These are phyloP conservation scores for Globisporangium canariense DNA, from an alignment of 352 stramenopile species.

Conservation along the genomic window DNA sequence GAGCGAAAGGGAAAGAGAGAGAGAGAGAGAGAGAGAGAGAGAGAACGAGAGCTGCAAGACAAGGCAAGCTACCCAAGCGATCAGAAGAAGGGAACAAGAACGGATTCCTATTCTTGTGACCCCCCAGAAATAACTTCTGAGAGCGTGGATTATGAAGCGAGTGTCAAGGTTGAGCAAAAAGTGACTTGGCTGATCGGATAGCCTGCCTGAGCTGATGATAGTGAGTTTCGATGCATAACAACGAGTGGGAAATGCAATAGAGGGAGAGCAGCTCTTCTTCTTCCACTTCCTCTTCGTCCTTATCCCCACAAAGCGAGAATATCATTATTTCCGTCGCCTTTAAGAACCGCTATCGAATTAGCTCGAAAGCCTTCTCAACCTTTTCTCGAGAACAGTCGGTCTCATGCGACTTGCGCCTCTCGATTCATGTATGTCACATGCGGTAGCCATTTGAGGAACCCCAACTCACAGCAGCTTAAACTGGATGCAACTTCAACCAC, in stretches of 20 bases:
- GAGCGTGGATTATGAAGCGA: not conserved
- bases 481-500: too few relatives aligned
- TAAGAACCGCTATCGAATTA: too few relatives aligned
- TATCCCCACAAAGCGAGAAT: too few relatives aligned
- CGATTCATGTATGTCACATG: too few relatives aligned
- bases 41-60: not conserved
- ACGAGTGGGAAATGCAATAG: not conserved
- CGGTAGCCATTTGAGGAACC: too few relatives aligned
- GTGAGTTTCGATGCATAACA: too few relatives aligned
- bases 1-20: not conserved
- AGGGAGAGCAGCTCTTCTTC: not conserved
- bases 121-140: constrained; percentile 4
- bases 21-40: not conserved
- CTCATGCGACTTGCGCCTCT: too few relatives aligned
- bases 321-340: too few relatives aligned
- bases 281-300: not conserved
- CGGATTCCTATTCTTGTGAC: constrained; percentile 3
- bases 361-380: too few relatives aligned
- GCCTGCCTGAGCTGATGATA: too few relatives aligned
- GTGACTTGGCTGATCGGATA: not conserved
- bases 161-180: not conserved
- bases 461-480: too few relatives aligned
- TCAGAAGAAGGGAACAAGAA: constrained; percentile 5
- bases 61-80: not conserved
- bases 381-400: too few relatives aligned